These are phyloP conservation scores for Rhodotorula diobovata DNA, from an alignment of 768 basidiomycete genomes.

Conservation along the genomic window DNA sequence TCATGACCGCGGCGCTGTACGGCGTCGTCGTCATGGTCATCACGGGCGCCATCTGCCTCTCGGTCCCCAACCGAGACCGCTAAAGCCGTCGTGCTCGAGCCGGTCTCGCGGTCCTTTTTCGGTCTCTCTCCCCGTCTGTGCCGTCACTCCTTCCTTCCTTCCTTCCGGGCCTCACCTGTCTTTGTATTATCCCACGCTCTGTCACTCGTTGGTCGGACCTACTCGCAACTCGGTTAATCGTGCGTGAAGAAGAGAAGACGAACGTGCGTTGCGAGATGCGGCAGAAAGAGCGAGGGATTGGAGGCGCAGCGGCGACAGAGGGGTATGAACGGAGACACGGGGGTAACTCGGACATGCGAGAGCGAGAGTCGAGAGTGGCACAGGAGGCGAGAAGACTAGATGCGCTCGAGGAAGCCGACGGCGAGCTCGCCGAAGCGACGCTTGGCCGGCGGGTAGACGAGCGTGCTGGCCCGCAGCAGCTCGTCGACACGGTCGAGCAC, in stretches of 20 bases:
- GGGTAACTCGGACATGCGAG: too few species aligned
- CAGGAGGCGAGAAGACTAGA: background rate
- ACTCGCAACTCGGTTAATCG: too few species aligned
- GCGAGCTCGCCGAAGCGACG: slow-evolving; percentile 45
- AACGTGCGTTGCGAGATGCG: background rate
- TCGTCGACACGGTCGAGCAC: slow-evolving; percentile 68
- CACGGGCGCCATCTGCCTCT: slow-evolving; percentile 23
- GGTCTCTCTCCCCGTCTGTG: too few species aligned
- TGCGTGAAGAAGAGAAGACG: background rate
- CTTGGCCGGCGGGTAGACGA: slow-evolving; percentile 43
- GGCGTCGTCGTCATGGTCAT: slow-evolving; percentile 8
- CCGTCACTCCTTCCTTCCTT: too few species aligned
- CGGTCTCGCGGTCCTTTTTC: too few species aligned
- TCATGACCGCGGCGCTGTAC: slow-evolving; percentile 17
- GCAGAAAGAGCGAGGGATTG: background rate
- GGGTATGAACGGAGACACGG: background rate
- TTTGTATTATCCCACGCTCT: too few species aligned
- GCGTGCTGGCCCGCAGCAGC: slow-evolving; percentile 67
- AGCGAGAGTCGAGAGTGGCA: background rate
- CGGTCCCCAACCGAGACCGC: slow-evolving; percentile 9
- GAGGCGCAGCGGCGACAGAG: background rate
- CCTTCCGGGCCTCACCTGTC: too few species aligned
- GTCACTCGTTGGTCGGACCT: too few species aligned
- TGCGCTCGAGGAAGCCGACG: slow-evolving; percentile 47
- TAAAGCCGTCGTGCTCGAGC: background rate